Evolutionary conservation across 495 filamentous ascomycete genomes (phyloP).

Genomic region (Penicillium egyptiacum): DNA sequence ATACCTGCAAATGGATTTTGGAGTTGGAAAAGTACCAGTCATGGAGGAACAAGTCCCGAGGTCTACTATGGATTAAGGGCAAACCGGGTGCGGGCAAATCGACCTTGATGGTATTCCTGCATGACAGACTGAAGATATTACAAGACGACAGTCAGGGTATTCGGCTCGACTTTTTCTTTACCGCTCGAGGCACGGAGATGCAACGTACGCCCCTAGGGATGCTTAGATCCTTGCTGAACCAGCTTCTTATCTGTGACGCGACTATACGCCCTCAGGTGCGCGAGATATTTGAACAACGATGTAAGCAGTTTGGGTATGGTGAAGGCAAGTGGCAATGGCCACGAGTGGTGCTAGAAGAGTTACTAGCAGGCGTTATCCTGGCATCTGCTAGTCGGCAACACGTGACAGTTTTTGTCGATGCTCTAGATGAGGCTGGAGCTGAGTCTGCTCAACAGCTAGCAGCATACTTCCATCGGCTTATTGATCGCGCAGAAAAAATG

Average conservation of each 20-base stretch:
- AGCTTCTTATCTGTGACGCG: slow-evolving; percentile 10
- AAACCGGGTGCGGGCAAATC: slow-evolving; percentile 54
- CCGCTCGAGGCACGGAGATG: slow-evolving; percentile 16
- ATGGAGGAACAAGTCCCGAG: slow-evolving; percentile 30
- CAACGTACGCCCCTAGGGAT: slow-evolving; percentile 21
- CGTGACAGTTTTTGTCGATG: slow-evolving; percentile 22
- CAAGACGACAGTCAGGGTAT: background rate
- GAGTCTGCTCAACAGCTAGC: slow-evolving; percentile 11
- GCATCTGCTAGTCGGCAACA: slow-evolving; percentile 4
- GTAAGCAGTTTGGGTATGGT: slow-evolving; percentile 10
- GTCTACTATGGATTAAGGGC: slow-evolving; percentile 50
- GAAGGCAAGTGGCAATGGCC: slow-evolving; percentile 18
- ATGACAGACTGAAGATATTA: slow-evolving; percentile 9
- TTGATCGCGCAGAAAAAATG: slow-evolving; percentile 3
- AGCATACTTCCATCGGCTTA: slow-evolving; percentile 15
- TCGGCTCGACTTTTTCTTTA: slow-evolving; percentile 22
- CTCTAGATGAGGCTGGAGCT: slow-evolving; percentile 23
- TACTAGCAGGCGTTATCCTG: slow-evolving; percentile 13
- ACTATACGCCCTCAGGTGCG: slow-evolving; percentile 11
- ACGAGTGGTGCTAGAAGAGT: slow-evolving; percentile 11
- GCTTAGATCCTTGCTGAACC: slow-evolving; percentile 19
- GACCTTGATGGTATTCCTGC: slow-evolving; percentile 37
- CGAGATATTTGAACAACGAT: slow-evolving; percentile 15
- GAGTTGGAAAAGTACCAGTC: slow-evolving; percentile 29
- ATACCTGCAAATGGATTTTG: slow-evolving; percentile 43